Base-by-base conservation (phyloP, 225 moss, liverwort and hornwort genomes). In the Neckera pumila region DNA sequence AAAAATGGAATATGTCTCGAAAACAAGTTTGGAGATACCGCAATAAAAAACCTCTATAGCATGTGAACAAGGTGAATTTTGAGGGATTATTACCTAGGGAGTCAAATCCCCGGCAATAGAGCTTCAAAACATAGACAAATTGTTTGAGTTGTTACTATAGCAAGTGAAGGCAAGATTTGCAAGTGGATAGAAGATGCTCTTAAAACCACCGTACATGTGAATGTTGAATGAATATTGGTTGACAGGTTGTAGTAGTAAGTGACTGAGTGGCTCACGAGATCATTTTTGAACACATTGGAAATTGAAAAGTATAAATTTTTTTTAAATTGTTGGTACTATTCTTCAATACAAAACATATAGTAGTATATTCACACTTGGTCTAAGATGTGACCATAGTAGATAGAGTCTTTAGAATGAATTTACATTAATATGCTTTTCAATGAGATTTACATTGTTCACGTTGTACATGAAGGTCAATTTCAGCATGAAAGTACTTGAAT, bases 91-190 rank as follows among this genome's bases (percentile, higher is more conserved):
- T 21, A 1, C n/a, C n/a, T 67, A 0, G 6, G 4, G 6, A 67
- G 6, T n/a, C 1, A 1, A 0, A 12, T n/a, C 3, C 2, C 1
- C 1, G 0, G n/a, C 0, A 1, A 0, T 0, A 22, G 0, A 12
- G 3, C 21, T 67, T 67, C 1, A 0, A 36, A 34, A 66, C 3
- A 2, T 23, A 70, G 7, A 1, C 7, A 1, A 70, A 40, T 70
- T 25, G 14, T 8, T 25, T 70, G 7, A 18, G 18, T 1, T 2
- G 0, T 67, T 67, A n/a, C 7, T n/a, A 0, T 21, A 0, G 9
- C 12, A 20, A 22, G 23, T 38, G 2, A 23, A 0, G 13, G 7
- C 0, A 0, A 1, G 3, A 69, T 38, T 22, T 38, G 4, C 4
- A 69, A 11, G 2, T 3, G 2, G 17, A 3, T 69, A 22, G 7